Evolutionary conservation across 164 flowering plant genomes (phyloP).

Genomic region (Macadamia tetraphylla): DNA sequence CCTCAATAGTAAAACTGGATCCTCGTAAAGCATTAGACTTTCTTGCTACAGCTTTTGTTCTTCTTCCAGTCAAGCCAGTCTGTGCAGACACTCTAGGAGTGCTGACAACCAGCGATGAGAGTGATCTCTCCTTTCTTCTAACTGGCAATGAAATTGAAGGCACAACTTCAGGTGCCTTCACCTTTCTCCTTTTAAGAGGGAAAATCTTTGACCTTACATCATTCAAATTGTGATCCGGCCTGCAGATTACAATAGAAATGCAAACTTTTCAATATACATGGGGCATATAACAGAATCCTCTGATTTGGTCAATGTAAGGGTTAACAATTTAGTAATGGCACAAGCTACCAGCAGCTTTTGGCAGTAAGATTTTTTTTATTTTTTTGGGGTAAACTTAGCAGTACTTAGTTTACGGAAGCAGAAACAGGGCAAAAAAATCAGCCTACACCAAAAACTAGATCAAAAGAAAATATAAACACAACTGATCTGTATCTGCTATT

Average conservation of each 20-base stretch:
- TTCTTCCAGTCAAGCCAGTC: constrained; percentile 67
- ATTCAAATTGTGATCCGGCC: constrained; percentile 91
- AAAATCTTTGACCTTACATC: constrained; percentile 83
- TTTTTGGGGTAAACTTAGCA: too few species aligned
- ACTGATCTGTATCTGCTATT: too few species aligned
- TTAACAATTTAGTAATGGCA: not conserved
- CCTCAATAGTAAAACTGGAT: constrained; percentile 43
- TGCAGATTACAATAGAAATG: constrained; percentile 24
- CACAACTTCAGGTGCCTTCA: constrained; percentile 50
- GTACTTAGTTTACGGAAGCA: not conserved
- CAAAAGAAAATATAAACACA: not conserved
- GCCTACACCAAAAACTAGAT: not conserved
- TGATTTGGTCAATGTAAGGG: not conserved
- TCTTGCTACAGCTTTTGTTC: constrained; percentile 63
- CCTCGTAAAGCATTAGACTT: constrained; percentile 50
- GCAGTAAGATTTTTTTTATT: not conserved
- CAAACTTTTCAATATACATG: not conserved
- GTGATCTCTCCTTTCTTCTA: constrained; percentile 68
- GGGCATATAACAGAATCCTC: not conserved
- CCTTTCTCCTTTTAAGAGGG: constrained; percentile 59
- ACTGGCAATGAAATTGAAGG: constrained; percentile 52
- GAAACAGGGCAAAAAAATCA: not conserved
- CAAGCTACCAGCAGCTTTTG: not conserved
- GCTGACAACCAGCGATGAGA: constrained; percentile 45
- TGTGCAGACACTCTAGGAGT: constrained; percentile 50